Conservation (phyloP, 306 rosid genomes). For the Begonia peltatifolia region DNA sequence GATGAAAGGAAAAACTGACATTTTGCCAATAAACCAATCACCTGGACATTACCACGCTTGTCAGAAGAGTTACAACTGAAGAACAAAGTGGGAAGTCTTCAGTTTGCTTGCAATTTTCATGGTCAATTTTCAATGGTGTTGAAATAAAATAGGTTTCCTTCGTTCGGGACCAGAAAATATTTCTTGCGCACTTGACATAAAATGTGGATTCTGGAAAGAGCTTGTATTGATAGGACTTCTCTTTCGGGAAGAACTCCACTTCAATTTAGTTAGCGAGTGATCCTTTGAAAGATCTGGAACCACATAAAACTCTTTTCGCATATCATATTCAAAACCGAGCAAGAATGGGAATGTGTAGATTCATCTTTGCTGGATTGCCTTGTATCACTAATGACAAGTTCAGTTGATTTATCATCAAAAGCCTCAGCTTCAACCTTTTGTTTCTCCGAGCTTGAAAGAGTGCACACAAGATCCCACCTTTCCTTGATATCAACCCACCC, state of each 20-base stretch:
- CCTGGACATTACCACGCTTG: slow-evolving; percentile 81
- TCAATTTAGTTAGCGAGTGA: slow-evolving; percentile 26
- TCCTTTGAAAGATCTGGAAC: slow-evolving; percentile 59
- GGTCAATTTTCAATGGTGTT: slow-evolving; percentile 39
- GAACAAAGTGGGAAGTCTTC: slow-evolving; percentile 58
- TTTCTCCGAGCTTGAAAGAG: slow-evolving; percentile 16
- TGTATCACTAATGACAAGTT: slow-evolving; percentile 12
- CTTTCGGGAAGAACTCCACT: slow-evolving; percentile 62
- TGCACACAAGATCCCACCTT: slow-evolving; percentile 45
- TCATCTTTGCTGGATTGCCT: slow-evolving; percentile 14
- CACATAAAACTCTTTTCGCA: slow-evolving; percentile 8
- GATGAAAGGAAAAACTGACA: not conserved
- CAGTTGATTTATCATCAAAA: too few relatives aligned
- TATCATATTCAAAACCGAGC: slow-evolving; percentile 10
- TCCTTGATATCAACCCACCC: slow-evolving; percentile 38
- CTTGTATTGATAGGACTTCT: slow-evolving; percentile 25
- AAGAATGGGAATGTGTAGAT: too few relatives aligned
- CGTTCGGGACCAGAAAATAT: slow-evolving; percentile 16
- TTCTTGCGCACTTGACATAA: slow-evolving; percentile 1
- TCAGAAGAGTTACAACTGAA: slow-evolving; percentile 54
- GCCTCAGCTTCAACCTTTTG: slow-evolving; percentile 7
- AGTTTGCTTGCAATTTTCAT: slow-evolving; percentile 54
- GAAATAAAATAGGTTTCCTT: slow-evolving; percentile 38
- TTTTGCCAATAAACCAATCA: slow-evolving; percentile 8
- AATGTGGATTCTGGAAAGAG: slow-evolving; percentile 18